Base-by-base conservation (phyloP, 257 asterid genomes). In the Solanum medicagineum region DNA sequence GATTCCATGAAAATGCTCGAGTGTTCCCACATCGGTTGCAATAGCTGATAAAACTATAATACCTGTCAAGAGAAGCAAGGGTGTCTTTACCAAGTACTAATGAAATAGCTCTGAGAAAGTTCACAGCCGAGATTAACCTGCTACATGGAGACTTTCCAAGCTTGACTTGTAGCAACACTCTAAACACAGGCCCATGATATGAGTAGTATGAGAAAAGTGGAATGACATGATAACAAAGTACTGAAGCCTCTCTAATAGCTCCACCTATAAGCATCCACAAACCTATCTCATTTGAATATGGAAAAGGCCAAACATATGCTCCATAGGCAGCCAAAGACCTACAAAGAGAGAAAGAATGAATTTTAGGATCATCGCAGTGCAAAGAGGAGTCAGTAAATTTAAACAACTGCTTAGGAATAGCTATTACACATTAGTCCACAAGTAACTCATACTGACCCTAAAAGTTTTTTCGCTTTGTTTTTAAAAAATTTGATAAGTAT, bases 171-270 rank as follows among this genome's bases (percentile, higher is more conserved):
- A 96, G 94, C 97, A 95, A 89, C 47, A 90, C 94, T 88, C 99
- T 92, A 83, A 96, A 96, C 73, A 96, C 94, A 0, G 98, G 98
- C 63, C 99, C 97, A 84, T 95, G 99, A 91, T 90, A 96, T 1
- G 99, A 94, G 91, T 96, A 96, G 92, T 94, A 92, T 5, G 99
- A 96, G 91, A 96, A 96, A 69, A 96, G 96, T 6, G 99, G 99
- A 84, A 87, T 88, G 17, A 96, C 96, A 55, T 92, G 97, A 88
- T 92, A 94, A 73, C 98, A 97, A 88, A 95, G 87, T 40, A 93
- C 93, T 45, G 95, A 89, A 86, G 99, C 99, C 90, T 95, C 98
- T 87, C 99, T 85, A 42, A 94, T 87, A 45, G 97, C 99, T 36
- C 99, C 98, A 26, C 98, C 99, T 79, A 96, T 92, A 71, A 96